These are phyloP conservation scores for Diplodia seriata DNA, from an alignment of 2,329 filamentous ascomycete genomes.

Conservation along the genomic window DNA sequence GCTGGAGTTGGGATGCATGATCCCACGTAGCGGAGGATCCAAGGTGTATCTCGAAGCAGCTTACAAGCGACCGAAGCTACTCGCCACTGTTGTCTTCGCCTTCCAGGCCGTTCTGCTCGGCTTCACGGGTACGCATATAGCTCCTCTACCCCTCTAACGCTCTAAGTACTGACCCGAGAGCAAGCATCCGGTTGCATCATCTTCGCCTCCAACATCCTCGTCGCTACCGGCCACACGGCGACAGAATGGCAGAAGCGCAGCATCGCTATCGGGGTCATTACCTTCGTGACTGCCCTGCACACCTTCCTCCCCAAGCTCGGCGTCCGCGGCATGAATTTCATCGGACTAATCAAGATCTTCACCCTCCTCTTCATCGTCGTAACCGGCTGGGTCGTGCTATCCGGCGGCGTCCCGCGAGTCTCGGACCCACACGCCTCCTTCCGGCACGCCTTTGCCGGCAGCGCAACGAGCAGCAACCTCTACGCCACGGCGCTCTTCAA, in stretches of 20 bases:
- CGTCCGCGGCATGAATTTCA: conserved; percentile 48
- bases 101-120: conserved; percentile 69
- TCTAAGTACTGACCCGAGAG: neutral
- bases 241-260: conserved; percentile 59
- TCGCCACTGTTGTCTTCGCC: conserved; percentile 69
- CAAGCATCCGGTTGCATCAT: conserved; percentile 71
- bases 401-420: conserved; percentile 41
- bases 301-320: conserved; percentile 48
- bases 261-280: conserved; percentile 53
- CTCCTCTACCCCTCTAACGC: neutral
- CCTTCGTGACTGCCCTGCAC: conserved; percentile 48
- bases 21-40: conserved; percentile 70
- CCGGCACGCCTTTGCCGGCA: conserved; percentile 40
- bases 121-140: conserved; percentile 48
- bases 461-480: conserved; percentile 58
- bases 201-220: conserved; percentile 70
- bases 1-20: conserved; percentile 74
- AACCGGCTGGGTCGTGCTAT: conserved; percentile 42
- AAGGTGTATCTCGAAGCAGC: conserved; percentile 77
- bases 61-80: conserved; percentile 67
- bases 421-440: conserved; percentile 41
- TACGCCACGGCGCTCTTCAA: conserved; percentile 72
- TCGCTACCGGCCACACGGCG: conserved; percentile 61
- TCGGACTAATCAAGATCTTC: conserved; percentile 51
- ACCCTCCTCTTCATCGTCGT: conserved; percentile 49